phyloP scores from a whole-genome alignment of 306 rosid species.

The Hylodesmum podocarpum region DNA sequence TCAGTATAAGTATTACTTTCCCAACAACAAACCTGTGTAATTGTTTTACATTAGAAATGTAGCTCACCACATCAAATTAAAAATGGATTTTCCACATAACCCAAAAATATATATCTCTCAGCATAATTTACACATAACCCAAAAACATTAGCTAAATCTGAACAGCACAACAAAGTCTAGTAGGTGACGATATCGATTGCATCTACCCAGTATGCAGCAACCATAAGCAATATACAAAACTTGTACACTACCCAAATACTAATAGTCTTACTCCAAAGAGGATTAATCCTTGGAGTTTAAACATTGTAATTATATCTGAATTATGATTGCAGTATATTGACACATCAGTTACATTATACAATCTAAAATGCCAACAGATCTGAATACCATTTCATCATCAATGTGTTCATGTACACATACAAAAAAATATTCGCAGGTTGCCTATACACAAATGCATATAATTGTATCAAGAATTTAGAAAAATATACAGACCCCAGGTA shows the following conservation, averaged over 20 bases:
- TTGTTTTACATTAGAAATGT: not conserved
- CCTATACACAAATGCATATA: constrained; percentile 13
- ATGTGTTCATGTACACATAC: not conserved
- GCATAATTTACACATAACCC: not conserved
- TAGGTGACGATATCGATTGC: not conserved
- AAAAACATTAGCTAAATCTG: not conserved
- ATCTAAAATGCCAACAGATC: constrained; percentile 14
- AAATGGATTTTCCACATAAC: not conserved
- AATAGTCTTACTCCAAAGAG: not conserved
- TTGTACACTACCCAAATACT: not conserved
- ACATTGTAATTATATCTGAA: not conserved
- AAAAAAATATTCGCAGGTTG: not conserved
- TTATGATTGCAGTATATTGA: not conserved
- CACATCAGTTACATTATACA: not conserved
- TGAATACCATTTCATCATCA: constrained; percentile 21
- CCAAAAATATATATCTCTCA: not conserved
- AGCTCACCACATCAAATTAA: not conserved
- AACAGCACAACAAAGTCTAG: not conserved
- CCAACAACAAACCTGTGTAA: not conserved
- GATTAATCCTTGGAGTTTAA: constrained; percentile 13
- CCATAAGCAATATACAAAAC: not conserved
- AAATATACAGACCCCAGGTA: constrained; percentile 84
- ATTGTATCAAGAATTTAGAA: constrained; percentile 23
- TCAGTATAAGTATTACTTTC: not conserved
- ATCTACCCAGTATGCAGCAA: not conserved